phyloP scores from a whole-genome alignment of 1,139 yeast genomes.

The Saccharomycopsis hybrid region DNA sequence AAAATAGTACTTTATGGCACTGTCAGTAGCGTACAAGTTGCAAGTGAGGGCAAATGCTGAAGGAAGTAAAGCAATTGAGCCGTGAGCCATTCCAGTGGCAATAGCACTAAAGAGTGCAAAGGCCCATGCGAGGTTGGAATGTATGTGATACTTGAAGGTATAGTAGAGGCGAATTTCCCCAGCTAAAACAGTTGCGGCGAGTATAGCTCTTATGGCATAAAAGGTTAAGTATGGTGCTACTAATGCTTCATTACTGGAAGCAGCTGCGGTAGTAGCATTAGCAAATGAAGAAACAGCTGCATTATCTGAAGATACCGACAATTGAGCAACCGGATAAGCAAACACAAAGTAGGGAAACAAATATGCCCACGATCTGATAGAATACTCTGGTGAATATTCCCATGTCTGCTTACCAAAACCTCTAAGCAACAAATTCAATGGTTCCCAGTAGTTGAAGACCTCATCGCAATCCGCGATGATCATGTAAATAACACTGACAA shows the following conservation, averaged over 20 bases:
- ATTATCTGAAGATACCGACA: too few relatives aligned
- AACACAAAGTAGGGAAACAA: conserved; percentile 44
- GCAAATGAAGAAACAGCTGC: conserved; percentile 36
- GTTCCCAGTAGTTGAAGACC: conserved; percentile 90
- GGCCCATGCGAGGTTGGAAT: conserved; percentile 46
- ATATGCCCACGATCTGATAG: conserved; percentile 83
- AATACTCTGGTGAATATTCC: conserved; percentile 91
- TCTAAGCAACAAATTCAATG: conserved; percentile 69
- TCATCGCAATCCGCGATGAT: conserved; percentile 85
- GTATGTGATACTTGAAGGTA: conserved; percentile 32
- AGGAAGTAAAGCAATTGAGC: conserved; percentile 78
- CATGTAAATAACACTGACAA: conserved; percentile 45
- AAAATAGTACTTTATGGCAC: conserved; percentile 31
- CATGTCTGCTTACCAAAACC: conserved; percentile 92
- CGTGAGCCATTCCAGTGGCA: conserved; percentile 75
- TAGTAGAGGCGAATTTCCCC: conserved; percentile 47
- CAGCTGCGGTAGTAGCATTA: conserved; percentile 13
- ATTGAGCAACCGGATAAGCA: conserved; percentile 24
- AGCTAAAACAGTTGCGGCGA: conserved; percentile 48
- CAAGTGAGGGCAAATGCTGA: conserved; percentile 80
- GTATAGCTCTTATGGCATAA: conserved; percentile 47
- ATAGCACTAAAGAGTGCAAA: conserved; percentile 43
- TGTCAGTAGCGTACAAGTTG: conserved; percentile 47
- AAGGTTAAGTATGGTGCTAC: conserved; percentile 36
- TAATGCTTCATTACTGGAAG: conserved; percentile 20